Conservation (phyloP, 1,284 basidiomycete genomes). For the Apiotrichum montevideense region DNA sequence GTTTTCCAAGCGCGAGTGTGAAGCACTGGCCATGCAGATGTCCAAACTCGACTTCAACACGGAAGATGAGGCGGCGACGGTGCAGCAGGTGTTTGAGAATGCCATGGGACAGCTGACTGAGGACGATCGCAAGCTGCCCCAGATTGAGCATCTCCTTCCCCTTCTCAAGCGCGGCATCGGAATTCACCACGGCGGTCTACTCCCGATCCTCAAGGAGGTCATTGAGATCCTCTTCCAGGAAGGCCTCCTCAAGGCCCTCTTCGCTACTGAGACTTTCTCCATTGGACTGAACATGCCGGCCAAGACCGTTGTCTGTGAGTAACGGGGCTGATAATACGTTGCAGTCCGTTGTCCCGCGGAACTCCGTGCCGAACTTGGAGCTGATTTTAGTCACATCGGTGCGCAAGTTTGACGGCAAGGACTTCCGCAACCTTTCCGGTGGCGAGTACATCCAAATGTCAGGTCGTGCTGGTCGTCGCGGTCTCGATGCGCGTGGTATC, state of each 20-base stretch:
- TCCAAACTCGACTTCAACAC: slow-evolving; percentile 95
- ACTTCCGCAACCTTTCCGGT: slow-evolving; percentile 78
- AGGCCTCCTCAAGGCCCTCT: slow-evolving; percentile 97
- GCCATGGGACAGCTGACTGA: slow-evolving; percentile 84
- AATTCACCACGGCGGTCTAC: slow-evolving; percentile 95
- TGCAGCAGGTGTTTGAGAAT: slow-evolving; percentile 86
- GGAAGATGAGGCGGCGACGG: slow-evolving; percentile 84
- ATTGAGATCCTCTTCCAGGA: slow-evolving; percentile 99
- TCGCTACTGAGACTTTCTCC: slow-evolving; percentile 98
- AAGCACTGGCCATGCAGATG: slow-evolving; percentile 82
- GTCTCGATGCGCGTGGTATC: slow-evolving; percentile 95
- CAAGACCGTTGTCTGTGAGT: slow-evolving; percentile 82
- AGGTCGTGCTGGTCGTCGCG: slow-evolving; percentile 93
- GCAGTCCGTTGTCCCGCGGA: no score
- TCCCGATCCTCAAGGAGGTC: slow-evolving; percentile 97
- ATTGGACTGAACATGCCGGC: slow-evolving; percentile 99
- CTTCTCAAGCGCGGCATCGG: slow-evolving; percentile 93
- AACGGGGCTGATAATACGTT: no score
- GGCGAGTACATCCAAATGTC: slow-evolving; percentile 98
- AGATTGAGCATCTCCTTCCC: slow-evolving; percentile 89
- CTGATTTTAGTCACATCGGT: slow-evolving; percentile 64
- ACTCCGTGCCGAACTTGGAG: background rate
- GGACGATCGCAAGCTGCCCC: slow-evolving; percentile 85
- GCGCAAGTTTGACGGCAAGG: slow-evolving; percentile 92
- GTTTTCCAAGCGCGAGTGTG: slow-evolving; percentile 97